Base-by-base conservation (phyloP, 495 filamentous ascomycete species). In the Schizothecium vesticola region DNA sequence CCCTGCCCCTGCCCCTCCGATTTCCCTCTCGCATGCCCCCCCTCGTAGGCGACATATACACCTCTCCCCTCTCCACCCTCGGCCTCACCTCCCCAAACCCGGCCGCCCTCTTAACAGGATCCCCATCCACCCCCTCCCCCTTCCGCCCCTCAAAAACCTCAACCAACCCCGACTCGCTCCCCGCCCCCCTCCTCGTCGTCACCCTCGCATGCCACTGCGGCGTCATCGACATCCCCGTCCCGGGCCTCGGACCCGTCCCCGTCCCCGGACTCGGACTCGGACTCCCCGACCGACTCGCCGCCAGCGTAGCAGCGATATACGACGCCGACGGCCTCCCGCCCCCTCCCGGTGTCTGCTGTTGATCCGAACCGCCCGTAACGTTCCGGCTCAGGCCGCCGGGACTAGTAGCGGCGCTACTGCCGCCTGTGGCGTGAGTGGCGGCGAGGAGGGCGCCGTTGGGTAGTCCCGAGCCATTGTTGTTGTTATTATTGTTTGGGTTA, bases 101-200 rank as follows among this genome's bases (percentile, higher is more conserved):
- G n/a, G n/a, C n/a, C n/a, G n/a, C 74, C 69, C 73, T 83, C 77
- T 82, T 84, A n/a, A 78, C 74, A 11, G 79, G 75, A 28, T 79
- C 75, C 61, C 69, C 70, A 65, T 76, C 69, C 43, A 31, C 65
- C 22, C 4, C 57, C 25, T 57, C 65, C 58, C 57, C 55, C 65
- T 77, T 51, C 43, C 43, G 19, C 71, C 69, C 72, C 76, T 91
- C 89, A 70, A 90, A 91, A 69, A 90, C 78, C 19, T 83, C 80
- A 61, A 90, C 85, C 22, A 90, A 77, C 10, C 86, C 75, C 3
- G 67, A 64, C 23, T 70, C 61, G 33, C 76, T 78, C 9, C 70
- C 70, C 28, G 64, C 56, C 43, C 73, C 76, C 24, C 63, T 64
- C 64, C 77, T 71, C 61, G 73, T 74, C 10, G 59, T 60, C 3